Evolutionary conservation across 768 basidiomycete species (phyloP).

Genomic region (Auricularia sp.): DNA sequence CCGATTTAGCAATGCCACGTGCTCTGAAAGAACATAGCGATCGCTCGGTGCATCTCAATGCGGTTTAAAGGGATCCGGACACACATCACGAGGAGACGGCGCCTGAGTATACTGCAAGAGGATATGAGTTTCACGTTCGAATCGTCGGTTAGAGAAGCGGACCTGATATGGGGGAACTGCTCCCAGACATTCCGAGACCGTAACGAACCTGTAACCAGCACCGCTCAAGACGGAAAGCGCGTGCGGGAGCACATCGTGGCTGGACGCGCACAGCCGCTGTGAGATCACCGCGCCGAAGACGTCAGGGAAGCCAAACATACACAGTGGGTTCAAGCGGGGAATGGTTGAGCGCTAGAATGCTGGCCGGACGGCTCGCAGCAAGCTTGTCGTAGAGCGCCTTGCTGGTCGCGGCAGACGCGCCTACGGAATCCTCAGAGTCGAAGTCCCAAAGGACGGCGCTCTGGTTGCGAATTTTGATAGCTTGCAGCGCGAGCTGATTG

Average conservation of each 20-base stretch:
- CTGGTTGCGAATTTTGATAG: conserved; percentile 18
- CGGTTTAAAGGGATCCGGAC: neutral
- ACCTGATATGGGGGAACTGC: neutral
- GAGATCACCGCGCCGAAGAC: too few species aligned
- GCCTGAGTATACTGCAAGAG: neutral
- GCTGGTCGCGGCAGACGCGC: conserved; percentile 6
- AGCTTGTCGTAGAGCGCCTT: conserved; percentile 10
- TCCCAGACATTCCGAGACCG: conserved; percentile 20
- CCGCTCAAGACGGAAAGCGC: conserved; percentile 14
- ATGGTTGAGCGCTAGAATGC: conserved; percentile 17
- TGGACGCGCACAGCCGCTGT: neutral
- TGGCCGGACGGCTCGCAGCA: conserved; percentile 10
- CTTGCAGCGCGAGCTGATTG: conserved; percentile 28
- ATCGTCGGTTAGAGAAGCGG: neutral
- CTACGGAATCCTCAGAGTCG: conserved; percentile 13
- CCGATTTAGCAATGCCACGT: neutral
- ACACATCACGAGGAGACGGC: neutral
- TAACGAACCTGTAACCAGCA: conserved; percentile 18
- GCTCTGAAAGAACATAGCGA: neutral
- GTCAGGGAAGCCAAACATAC: conserved; percentile 2
- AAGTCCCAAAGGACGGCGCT: conserved; percentile 16
- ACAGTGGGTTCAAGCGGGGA: conserved; percentile 16
- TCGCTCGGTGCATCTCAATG: neutral
- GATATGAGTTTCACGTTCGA: neutral
- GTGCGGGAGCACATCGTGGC: conserved; percentile 14